Conservation (phyloP, 2,329 filamentous ascomycete genomes). For the Monilinia vaccinii-corymbosi region DNA sequence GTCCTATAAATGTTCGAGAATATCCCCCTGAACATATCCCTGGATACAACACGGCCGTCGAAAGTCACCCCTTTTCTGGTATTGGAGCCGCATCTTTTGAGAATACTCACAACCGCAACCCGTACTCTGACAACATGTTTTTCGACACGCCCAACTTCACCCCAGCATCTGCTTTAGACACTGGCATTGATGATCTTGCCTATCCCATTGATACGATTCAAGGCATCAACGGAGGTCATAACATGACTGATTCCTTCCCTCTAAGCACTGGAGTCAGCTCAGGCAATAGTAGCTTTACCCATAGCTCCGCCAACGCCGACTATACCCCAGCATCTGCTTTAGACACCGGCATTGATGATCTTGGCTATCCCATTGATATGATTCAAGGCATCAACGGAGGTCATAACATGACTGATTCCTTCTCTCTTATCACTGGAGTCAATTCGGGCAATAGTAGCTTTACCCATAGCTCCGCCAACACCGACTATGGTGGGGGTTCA, state of each 20-base stretch:
- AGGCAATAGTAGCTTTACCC: not conserved
- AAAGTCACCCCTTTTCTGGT: not conserved
- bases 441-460: not conserved
- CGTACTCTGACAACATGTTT: not conserved
- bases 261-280: not conserved
- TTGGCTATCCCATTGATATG: not conserved
- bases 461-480: not conserved
- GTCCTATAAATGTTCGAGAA: not conserved
- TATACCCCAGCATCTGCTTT: too few species aligned
- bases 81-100: not conserved
- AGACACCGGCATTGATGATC: too few species aligned
- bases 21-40: not conserved
- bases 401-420: not conserved
- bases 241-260: not conserved
- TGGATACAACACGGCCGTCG: not conserved
- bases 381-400: not conserved
- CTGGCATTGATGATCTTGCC: not conserved
- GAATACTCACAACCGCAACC: not conserved
- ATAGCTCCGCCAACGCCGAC: not conserved
- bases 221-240: not conserved
- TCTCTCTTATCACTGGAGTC: not conserved
- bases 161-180: not conserved
- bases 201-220: not conserved
- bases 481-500: not conserved
- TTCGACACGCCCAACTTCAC: not conserved